These are phyloP conservation scores for Solanum virginianum DNA, from an alignment of 257 asterid genomes.

Conservation along the genomic window DNA sequence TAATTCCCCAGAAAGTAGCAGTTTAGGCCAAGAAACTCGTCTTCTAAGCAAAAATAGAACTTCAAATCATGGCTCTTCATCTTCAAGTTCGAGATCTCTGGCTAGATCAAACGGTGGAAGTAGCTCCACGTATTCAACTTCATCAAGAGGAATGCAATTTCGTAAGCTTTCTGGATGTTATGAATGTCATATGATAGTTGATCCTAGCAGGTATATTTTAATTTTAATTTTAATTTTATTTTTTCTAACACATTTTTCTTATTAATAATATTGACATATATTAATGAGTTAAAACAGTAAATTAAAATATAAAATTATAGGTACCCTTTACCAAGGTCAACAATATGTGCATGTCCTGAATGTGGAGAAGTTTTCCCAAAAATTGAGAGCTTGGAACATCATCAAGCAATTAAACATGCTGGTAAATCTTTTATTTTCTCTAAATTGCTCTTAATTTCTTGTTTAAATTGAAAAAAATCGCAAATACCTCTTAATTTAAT, in stretches of 20 bases:
- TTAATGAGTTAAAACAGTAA: not conserved
- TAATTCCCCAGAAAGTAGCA: constrained; percentile 55
- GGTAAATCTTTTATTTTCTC: constrained; percentile 23
- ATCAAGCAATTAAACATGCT: constrained; percentile 84
- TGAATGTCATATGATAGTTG: constrained; percentile 78
- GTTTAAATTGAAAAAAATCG: not conserved
- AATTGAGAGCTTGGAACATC: constrained; percentile 82
- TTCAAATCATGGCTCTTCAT: not conserved
- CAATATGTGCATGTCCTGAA: constrained; percentile 65
- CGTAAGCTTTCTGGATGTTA: constrained; percentile 87
- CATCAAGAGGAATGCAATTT: constrained; percentile 59
- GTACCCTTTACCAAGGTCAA: constrained; percentile 71
- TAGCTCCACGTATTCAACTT: constrained; percentile 12
- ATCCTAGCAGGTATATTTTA: constrained; percentile 50
- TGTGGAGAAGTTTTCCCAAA: constrained; percentile 93
- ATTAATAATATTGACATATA: not conserved
- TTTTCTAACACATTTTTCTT: not conserved
- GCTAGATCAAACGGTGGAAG: constrained; percentile 17
- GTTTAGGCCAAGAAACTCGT: constrained; percentile 44
- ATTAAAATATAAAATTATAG: constrained; percentile 9
- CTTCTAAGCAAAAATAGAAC: constrained; percentile 37
- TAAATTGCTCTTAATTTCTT: not conserved
- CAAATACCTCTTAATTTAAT: not conserved
- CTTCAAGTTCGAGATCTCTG: constrained; percentile 20
- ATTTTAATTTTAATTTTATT: not conserved